Evolutionary conservation across 441 rosid species (phyloP).

Genomic region (Syzygium malaccense): DNA sequence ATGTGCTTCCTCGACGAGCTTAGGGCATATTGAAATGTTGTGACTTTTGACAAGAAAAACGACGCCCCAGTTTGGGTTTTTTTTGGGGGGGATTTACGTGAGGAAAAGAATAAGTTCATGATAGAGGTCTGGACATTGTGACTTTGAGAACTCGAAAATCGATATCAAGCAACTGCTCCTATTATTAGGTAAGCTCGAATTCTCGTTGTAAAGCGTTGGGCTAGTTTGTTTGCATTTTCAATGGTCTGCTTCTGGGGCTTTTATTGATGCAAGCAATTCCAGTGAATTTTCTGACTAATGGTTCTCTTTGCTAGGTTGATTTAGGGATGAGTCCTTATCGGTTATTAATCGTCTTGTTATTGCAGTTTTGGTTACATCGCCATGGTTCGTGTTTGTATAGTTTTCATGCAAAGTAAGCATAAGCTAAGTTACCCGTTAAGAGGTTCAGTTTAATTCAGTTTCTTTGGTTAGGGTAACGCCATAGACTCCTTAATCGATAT

Average conservation of each 20-base stretch:
- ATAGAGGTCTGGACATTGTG: slow-evolving; percentile 20
- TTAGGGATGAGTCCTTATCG: neutral
- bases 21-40: neutral
- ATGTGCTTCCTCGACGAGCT: neutral
- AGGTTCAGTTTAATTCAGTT: neutral
- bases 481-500: neutral
- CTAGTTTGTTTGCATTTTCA: neutral
- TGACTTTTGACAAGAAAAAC: neutral
- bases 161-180: neutral
- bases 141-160: slow-evolving; percentile 10
- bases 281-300: neutral
- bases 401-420: neutral
- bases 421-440: neutral
- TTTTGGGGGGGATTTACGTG: neutral
- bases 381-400: neutral
- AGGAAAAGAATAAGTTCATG: neutral
- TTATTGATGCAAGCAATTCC: neutral
- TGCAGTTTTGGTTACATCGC: neutral
- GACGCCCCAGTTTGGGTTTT: neutral
- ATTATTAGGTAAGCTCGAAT: slow-evolving; percentile 10
- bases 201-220: neutral
- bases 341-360: neutral
- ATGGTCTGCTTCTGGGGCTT: neutral
- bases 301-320: neutral
- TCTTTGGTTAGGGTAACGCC: neutral